Evolutionary conservation across 768 basidiomycete species (phyloP), one percentile per base, ranked within the genome.

Genomic region (Favolaschia claudopus): DNA sequence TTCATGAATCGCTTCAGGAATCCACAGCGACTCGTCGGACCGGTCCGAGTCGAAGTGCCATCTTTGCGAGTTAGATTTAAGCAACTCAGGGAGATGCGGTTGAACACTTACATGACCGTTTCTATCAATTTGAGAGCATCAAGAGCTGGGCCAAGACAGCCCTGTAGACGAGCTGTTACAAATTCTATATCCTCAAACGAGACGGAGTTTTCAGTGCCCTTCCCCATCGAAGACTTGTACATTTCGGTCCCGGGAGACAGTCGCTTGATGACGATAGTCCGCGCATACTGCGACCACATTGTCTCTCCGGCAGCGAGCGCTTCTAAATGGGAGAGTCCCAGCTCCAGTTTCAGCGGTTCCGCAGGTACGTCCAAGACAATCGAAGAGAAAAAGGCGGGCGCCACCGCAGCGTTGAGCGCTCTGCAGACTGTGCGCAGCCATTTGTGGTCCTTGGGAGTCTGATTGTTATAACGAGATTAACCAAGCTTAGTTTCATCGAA

Each of bases 381-480:
- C 2, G 53, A 45, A 9, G 53, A 55, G 33, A 55, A 55, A 25
- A 55, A 55, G 10, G 20, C 14, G 12, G 43, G 43, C 19, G 53
- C 33, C 2, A 45, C 17, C 1, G 43, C 53, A 27, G 17, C 27
- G 27, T 37, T 45, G 27, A 45, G 22, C 27, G 2, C 22, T 17
- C 17, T 27, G 25, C 53, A 55, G 7, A 19, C 27, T 17, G n/a
- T 15, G 4, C 43, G 22, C 3, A 55, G 53, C 4, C 38, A 7
- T 15, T 33, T 42, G 2, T 54, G 53, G 17, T 37, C 27, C n/a
- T 33, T 14, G 24, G 42, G 53, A 45, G 29, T 20, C 33, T 44
- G 34, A 1, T n/a, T n/a, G n/a, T n/a, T n/a, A n/a, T n/a, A n/a
- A n/a, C n/a, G n/a, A n/a, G n/a, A n/a, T n/a, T n/a, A n/a, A n/a